Evolutionary conservation across 345 rosid genomes (phyloP).

Genomic region (Eutrema heterophyllum): DNA sequence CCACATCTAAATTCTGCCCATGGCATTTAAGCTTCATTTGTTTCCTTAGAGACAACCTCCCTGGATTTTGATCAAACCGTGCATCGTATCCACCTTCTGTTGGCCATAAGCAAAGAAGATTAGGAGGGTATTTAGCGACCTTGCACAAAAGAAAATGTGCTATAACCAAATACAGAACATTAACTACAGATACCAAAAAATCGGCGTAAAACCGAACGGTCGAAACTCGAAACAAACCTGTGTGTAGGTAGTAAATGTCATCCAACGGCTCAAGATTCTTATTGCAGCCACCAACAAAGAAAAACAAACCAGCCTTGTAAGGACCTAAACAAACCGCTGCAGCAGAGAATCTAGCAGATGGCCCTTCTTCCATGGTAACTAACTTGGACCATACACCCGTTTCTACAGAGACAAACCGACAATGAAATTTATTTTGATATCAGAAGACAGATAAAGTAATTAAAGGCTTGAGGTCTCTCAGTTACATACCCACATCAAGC

Average conservation of each 20-base stretch:
- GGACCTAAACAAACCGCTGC: conserved; percentile 89
- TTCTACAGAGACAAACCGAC: conserved; percentile 41
- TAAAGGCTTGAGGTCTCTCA: neutral
- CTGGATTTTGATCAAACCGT: conserved; percentile 44
- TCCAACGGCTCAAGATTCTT: conserved; percentile 87
- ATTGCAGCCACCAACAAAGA: conserved; percentile 88
- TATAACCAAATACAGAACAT: neutral
- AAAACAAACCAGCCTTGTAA: conserved; percentile 54
- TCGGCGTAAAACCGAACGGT: neutral
- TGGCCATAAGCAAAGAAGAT: conserved; percentile 10
- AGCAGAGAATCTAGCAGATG: conserved; percentile 86
- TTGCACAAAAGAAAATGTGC: neutral
- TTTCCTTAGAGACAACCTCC: conserved; percentile 67
- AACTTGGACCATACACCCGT: conserved; percentile 76
- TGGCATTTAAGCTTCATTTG: conserved; percentile 87
- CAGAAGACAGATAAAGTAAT: neutral
- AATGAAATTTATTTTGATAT: neutral
- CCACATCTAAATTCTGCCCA: conserved; percentile 56
- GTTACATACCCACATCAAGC: conserved; percentile 81
- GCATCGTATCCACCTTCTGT: conserved; percentile 45
- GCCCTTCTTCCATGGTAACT: conserved; percentile 59
- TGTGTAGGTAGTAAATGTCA: conserved; percentile 76
- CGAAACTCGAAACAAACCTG: conserved; percentile 46
- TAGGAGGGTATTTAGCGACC: neutral
- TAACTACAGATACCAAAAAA: neutral